These are phyloP conservation scores for Colletotrichum sp. DNA, from an alignment of 2,329 filamentous ascomycete genomes.

Conservation along the genomic window DNA sequence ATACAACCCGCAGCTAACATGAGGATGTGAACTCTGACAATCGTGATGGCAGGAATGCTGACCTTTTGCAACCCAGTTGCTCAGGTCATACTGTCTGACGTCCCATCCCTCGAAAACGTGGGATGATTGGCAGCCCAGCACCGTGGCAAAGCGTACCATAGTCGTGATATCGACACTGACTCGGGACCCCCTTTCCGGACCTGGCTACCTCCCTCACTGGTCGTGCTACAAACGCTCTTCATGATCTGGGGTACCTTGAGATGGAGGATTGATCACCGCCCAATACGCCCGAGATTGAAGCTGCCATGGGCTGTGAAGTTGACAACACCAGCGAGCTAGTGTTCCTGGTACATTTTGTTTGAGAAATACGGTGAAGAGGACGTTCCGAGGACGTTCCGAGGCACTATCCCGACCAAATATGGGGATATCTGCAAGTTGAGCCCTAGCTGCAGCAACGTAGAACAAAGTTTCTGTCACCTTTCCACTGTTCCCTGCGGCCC, in stretches of 20 bases:
- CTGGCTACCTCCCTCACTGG: background rate
- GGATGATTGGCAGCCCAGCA: background rate
- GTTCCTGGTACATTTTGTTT: background rate
- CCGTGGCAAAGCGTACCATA: background rate
- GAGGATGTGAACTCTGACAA: background rate
- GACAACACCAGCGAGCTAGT: background rate
- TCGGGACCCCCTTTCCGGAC: background rate
- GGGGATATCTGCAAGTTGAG: constrained; percentile 21
- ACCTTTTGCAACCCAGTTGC: background rate
- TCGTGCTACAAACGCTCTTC: background rate
- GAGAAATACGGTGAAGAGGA: background rate
- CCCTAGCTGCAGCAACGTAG: background rate
- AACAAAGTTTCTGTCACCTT: background rate
- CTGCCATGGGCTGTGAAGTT: background rate
- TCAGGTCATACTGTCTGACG: constrained; percentile 3
- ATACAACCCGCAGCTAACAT: background rate
- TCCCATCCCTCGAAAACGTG: background rate
- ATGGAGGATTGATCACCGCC: background rate
- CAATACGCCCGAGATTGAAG: background rate
- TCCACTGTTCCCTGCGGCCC: background rate
- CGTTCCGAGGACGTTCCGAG: background rate
- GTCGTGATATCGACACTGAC: background rate
- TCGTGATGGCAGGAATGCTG: background rate
- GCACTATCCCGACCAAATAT: constrained; percentile 18
- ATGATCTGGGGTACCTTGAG: background rate